Base-by-base conservation (phyloP, 768 basidiomycete species). In the Cubamyces lactineus region DNA sequence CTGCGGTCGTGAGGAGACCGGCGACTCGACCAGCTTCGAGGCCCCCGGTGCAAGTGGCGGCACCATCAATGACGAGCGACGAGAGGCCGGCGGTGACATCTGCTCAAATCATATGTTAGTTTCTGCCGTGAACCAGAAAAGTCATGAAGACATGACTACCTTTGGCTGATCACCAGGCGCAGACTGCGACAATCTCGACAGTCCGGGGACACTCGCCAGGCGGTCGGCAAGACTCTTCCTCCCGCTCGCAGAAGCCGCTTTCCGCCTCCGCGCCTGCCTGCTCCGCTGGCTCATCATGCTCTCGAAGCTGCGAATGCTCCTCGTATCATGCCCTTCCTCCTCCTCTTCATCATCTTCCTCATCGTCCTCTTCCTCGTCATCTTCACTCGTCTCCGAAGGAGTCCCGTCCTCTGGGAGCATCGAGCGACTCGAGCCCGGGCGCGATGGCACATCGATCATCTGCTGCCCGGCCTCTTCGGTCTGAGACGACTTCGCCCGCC, bases 221-320 rank as follows among this genome's bases (percentile, higher is more conserved):
- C 95, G 80, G 75, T 95, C 94, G 17, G 89, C 84, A 45, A 98
- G 74, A 66, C 86, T 95, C 74, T 86, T 88, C 57, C 93, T 76
- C 43, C 80, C 76, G 34, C 61, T 70, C 40, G 49, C 61, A 38
- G 47, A 59, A 47, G 60, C 65, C 28, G 63, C 64, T 65, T 66
- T 70, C 38, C 66, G 67, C 61, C 56, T 72, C 53, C 65, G 73
- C 26, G 67, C 69, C 45, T 70, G 67, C 61, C 71, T 66, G 60
- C 72, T 76, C 63, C 79, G 75, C 40, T 79, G 77, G 66, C 80
- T 86, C 80, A 93, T 78, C 92, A 93, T 94, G 66, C 84, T 94
- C 78, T 88, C 89, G 69, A 96, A 94, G 71, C 93, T 95, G 66
- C 85, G 78, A 55, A 95, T 90, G 67, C 92, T 94, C 75, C 88